phyloP scores from a whole-genome alignment of 2,329 filamentous ascomycete genomes.

The Aspergillus neoniger region DNA sequence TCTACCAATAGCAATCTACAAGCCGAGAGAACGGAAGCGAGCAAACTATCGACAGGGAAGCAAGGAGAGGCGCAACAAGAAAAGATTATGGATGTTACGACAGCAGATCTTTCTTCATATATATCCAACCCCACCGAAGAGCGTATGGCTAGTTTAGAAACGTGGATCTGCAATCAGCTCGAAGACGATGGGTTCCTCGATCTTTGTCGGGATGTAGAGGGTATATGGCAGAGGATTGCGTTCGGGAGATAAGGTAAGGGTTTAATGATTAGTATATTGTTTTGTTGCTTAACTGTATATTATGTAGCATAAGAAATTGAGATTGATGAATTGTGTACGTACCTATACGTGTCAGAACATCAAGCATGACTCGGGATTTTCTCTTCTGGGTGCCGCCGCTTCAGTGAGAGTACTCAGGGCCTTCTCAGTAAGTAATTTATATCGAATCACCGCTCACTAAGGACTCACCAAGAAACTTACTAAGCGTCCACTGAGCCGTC shows the following conservation, averaged over 20 bases:
- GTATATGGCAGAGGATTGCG: conserved; percentile 43
- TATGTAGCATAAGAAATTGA: not conserved
- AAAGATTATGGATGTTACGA: not conserved
- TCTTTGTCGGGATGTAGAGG: conserved; percentile 45
- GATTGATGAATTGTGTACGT: not conserved
- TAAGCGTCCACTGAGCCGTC: too few species aligned
- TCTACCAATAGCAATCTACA: not conserved
- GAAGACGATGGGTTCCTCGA: conserved; percentile 44
- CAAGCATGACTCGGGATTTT: too few species aligned
- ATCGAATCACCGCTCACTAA: too few species aligned
- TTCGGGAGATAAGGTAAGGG: conserved; percentile 31
- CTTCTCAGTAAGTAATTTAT: too few species aligned
- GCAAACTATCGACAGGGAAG: not conserved
- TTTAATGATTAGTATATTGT: not conserved
- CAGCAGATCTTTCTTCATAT: conserved; percentile 36
- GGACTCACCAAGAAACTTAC: too few species aligned
- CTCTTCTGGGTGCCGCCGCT: too few species aligned
- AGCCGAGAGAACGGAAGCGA: not conserved
- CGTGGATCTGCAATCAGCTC: conserved; percentile 46
- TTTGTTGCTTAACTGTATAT: not conserved
- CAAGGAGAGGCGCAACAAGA: not conserved
- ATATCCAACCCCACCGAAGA: conserved; percentile 32
- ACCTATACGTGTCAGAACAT: too few species aligned
- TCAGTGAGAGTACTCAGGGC: too few species aligned
- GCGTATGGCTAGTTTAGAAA: conserved; percentile 36